These are phyloP conservation scores for Globisporangium nagaii DNA, from an alignment of 352 stramenopile species.

Conservation along the genomic window DNA sequence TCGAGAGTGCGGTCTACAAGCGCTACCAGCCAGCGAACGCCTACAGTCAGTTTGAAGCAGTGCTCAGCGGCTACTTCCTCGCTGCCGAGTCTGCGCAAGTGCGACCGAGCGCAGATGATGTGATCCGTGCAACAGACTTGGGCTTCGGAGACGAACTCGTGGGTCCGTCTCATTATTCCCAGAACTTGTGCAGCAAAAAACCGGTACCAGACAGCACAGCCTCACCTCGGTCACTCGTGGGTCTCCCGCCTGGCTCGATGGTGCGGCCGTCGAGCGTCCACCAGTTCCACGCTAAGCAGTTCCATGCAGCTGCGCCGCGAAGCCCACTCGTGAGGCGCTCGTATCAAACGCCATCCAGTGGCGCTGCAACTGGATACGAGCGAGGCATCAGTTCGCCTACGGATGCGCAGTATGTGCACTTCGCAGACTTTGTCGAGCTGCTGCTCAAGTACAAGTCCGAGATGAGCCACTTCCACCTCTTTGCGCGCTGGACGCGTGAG, in stretches of 20 bases:
- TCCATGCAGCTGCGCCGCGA: conserved; percentile 34
- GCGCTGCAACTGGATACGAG: too few relatives aligned
- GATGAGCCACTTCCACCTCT: conserved; percentile 66
- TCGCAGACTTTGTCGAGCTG: conserved; percentile 51
- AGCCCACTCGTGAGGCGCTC: conserved; percentile 39
- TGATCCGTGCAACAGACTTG: background rate
- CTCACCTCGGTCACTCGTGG: background rate
- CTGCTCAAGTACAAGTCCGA: conserved; percentile 52
- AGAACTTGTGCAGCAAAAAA: too few relatives aligned
- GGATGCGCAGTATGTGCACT: conserved; percentile 35
- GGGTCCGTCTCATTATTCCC: too few relatives aligned
- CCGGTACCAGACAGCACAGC: too few relatives aligned
- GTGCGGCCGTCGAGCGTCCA: conserved; percentile 44
- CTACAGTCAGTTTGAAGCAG: conserved; percentile 43
- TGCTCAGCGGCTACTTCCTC: conserved; percentile 35
- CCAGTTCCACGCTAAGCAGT: conserved; percentile 56
- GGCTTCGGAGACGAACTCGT: too few relatives aligned
- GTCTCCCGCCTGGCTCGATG: conserved; percentile 9
- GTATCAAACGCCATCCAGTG: too few relatives aligned
- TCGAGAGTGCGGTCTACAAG: conserved; percentile 48
- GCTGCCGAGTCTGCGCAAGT: background rate
- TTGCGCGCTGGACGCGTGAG: conserved; percentile 48
- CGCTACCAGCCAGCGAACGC: conserved; percentile 45
- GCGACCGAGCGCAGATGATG: background rate
- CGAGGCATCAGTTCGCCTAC: background rate